Evolutionary conservation across 805 yeast species (phyloP).

Genomic region (Yarrowia phangngaensis): DNA sequence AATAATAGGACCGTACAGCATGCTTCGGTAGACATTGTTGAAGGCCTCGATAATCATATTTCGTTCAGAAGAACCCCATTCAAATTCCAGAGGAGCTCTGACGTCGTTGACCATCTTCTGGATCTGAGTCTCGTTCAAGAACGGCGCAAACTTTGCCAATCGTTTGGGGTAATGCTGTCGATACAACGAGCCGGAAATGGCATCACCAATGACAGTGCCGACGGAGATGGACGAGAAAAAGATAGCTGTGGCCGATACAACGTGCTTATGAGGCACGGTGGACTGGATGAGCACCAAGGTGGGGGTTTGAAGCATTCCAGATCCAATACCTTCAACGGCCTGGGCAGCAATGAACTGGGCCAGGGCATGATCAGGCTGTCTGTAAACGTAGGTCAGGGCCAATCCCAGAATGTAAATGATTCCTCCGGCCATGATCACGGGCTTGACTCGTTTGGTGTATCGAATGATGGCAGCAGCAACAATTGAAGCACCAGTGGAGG

Average conservation of each 20-base stretch:
- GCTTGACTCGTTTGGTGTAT: slow-evolving; percentile 50
- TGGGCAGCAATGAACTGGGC: slow-evolving; percentile 62
- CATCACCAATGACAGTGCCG: slow-evolving; percentile 60
- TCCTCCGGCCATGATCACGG: slow-evolving; percentile 57
- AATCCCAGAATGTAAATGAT: slow-evolving; percentile 55
- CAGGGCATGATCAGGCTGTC: slow-evolving; percentile 50
- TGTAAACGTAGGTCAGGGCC: slow-evolving; percentile 56
- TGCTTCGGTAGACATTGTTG: slow-evolving; percentile 13
- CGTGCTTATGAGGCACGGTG: slow-evolving; percentile 55
- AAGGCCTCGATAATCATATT: slow-evolving; percentile 11
- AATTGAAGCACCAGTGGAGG: slow-evolving; percentile 7
- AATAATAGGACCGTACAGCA: slow-evolving; percentile 16
- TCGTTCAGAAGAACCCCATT: slow-evolving; percentile 14
- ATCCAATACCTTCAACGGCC: slow-evolving; percentile 65
- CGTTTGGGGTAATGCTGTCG: slow-evolving; percentile 52
- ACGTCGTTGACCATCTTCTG: background rate
- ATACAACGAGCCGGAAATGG: slow-evolving; percentile 70
- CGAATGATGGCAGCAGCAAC: slow-evolving; percentile 1
- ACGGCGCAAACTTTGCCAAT: background rate
- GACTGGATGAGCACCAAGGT: slow-evolving; percentile 59
- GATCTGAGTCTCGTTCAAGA: background rate
- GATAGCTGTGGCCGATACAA: slow-evolving; percentile 58
- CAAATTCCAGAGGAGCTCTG: background rate
- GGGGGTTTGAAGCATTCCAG: slow-evolving; percentile 65
- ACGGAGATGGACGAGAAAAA: slow-evolving; percentile 56